Evolutionary conservation across 176 grass and related monocot species (phyloP).

Genomic region (Lolium rigidum): DNA sequence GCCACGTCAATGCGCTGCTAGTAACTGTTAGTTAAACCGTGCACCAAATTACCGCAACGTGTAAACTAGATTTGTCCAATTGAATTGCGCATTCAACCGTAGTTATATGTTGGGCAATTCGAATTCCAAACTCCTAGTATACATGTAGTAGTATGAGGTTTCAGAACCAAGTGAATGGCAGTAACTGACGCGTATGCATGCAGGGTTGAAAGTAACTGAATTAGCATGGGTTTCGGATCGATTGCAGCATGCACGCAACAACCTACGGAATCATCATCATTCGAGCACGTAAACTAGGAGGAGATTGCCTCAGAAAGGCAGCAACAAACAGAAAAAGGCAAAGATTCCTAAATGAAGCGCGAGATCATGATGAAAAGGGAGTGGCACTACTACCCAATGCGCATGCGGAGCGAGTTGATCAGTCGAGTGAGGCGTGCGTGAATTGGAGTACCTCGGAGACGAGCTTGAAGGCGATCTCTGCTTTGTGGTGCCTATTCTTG

Average conservation of each 20-base stretch:
- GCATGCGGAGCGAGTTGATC: background rate
- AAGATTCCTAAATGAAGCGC: background rate
- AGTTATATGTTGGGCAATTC: background rate
- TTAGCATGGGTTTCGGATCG: background rate
- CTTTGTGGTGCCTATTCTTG: conserved; percentile 93
- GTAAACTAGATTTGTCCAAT: too few relatives aligned
- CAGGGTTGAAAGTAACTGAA: background rate
- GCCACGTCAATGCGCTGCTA: background rate
- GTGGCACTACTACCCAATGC: background rate
- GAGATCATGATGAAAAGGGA: background rate
- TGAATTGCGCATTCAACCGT: background rate
- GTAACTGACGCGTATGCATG: background rate
- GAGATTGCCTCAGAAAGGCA: background rate
- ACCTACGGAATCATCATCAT: background rate
- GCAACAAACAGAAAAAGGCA: background rate
- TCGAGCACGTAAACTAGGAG: background rate
- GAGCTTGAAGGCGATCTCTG: conserved; percentile 92
- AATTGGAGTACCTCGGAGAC: conserved; percentile 67
- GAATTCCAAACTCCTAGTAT: background rate
- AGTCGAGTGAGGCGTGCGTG: background rate
- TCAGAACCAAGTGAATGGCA: background rate
- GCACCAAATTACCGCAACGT: background rate
- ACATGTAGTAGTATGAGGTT: background rate
- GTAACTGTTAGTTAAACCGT: background rate
- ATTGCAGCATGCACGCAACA: background rate